Evolutionary conservation across 129 eudicot species (phyloP).

Genomic region (Tagetes erecta): DNA sequence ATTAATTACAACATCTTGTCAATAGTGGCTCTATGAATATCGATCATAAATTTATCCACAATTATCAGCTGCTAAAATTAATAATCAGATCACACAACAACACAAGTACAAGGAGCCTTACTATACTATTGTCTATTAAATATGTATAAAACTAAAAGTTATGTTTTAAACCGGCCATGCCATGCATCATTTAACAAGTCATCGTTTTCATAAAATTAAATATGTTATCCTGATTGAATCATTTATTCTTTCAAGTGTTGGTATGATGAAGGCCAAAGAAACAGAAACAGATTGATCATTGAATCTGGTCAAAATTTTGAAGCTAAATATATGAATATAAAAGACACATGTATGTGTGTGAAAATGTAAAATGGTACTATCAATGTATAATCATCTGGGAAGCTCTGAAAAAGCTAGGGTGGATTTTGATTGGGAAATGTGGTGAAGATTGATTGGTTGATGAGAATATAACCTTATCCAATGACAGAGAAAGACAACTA

Average conservation of each 20-base stretch:
- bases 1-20: slow-evolving; percentile 12
- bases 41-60: neutral
- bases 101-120: neutral
- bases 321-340: neutral
- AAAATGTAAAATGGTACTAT: slow-evolving; percentile 36
- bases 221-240: neutral
- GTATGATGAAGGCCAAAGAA: neutral
- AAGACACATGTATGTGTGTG: slow-evolving; percentile 26
- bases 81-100: neutral
- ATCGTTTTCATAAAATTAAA: neutral
- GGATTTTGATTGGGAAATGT: slow-evolving; percentile 45
- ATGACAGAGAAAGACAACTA: slow-evolving; percentile 39
- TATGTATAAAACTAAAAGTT: neutral
- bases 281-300: slow-evolving; percentile 7
- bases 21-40: neutral
- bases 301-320: slow-evolving; percentile 25
- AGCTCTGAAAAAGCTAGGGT: slow-evolving; percentile 25
- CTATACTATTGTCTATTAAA: neutral
- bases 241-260: neutral
- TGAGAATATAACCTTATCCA: slow-evolving; percentile 52
- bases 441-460: slow-evolving; percentile 49
- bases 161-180: neutral
- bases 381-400: slow-evolving; percentile 40
- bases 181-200: neutral
- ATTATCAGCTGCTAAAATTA: neutral